Percentiles rank a stretch among this genome's conserved stretches.
These are phyloP conservation scores for Bretschneidera sinensis DNA, from an alignment of 345 rosid genomes.

Conservation along the genomic window DNA sequence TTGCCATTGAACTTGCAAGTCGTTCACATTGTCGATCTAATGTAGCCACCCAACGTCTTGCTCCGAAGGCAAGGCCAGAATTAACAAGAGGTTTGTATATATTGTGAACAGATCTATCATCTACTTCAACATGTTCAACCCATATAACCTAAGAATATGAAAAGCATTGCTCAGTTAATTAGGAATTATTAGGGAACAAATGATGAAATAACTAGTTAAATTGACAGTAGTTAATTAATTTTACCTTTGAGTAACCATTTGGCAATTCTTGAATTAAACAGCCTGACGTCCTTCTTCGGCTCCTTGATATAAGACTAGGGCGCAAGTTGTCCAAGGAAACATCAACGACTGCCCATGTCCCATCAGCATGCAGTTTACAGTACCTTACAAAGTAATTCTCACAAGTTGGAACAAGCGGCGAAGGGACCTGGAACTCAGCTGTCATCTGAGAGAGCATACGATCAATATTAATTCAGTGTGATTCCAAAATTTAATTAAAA, in stretches of 20 bases:
- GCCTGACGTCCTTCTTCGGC: slow-evolving; percentile 90
- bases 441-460: slow-evolving; percentile 51
- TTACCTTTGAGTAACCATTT: slow-evolving; percentile 93
- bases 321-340: slow-evolving; percentile 75
- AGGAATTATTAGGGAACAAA: neutral
- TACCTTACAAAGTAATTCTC: slow-evolving; percentile 84
- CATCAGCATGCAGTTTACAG: slow-evolving; percentile 78
- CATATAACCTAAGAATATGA: slow-evolving; percentile 53
- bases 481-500: too few relatives aligned
- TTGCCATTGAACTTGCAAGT: slow-evolving; percentile 82
- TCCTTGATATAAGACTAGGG: slow-evolving; percentile 39
- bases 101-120: slow-evolving; percentile 65
- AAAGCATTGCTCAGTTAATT: neutral
- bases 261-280: slow-evolving; percentile 87
- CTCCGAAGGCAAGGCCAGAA: slow-evolving; percentile 79
- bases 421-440: slow-evolving; percentile 89
- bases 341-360: slow-evolving; percentile 91
- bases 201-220: neutral
- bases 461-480: neutral
- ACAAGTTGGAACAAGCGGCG: slow-evolving; percentile 82
- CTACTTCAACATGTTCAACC: slow-evolving; percentile 87
- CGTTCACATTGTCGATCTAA: slow-evolving; percentile 90
- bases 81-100: slow-evolving; percentile 57
- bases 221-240: too few relatives aligned
- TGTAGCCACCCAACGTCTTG: slow-evolving; percentile 86